Evolutionary conservation across 768 basidiomycete species (phyloP), one percentile per base, ranked within the genome.

Genomic region (Antrodiella citrinella): DNA sequence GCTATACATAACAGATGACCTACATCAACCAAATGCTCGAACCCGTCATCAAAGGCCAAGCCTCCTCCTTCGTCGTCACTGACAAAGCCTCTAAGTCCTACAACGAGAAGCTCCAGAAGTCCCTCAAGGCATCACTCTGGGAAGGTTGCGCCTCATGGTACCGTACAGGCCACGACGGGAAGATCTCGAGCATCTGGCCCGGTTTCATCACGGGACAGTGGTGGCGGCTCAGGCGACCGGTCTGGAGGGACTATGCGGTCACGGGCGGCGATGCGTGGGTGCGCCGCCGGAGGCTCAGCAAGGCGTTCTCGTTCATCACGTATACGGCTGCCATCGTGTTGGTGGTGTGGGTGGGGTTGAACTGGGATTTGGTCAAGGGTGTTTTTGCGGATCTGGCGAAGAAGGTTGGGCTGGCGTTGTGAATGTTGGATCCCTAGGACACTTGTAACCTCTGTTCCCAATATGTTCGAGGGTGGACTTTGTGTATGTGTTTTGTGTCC

Each of bases 101-200:
- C 44, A 59, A 65, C 42, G 54, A 54, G 10, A 62, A 64, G 50
- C 67, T 22, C 57, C 63, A 45, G 44, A 15, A 21, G 19, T n/a
- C 15, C n/a, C 19, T 43, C 19, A n/a, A 13, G 9, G 26, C 20
- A 10, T 30, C 42, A 42, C 44, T 40, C 23, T 49, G 45, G 42
- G 26, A 44, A n/a, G 25, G 39, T 44, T 57, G 55, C 50, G 25
- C 25, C 3, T 55, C 51, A 26, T 55, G 48, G 48, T 58, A 53
- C 48, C 54, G 51, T 23, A 40, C 42, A 3, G 47, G 25, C 24
- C 48, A 49, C 2, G 25, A 26, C 15, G 54, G 54, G 10, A 53
- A 55, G 50, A 53, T 49, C 40, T 50, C 51, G 12, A 47, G 47
- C 19, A 53, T 48, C 5, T 58, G 48, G 21, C 57, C 57, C 2